Evolutionary conservation across 306 rosid species (phyloP), one percentile per base, ranked within the genome.

Genomic region (Corylus americana): DNA sequence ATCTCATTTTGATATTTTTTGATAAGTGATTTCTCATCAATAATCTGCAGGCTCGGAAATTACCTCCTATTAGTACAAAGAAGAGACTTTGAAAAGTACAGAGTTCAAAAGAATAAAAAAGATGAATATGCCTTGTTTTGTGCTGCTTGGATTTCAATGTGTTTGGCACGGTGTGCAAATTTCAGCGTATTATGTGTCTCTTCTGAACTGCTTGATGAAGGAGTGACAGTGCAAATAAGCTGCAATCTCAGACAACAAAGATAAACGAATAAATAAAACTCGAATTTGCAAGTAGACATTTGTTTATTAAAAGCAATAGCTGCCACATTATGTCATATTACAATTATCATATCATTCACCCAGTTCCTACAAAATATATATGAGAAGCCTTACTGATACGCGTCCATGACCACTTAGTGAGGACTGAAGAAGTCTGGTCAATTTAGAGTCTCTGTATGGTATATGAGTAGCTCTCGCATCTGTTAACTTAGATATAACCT

Each of bases 321-420:
- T 49, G 72, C 75, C 70, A 75, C 69, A 77, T 66, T 47, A 31
- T 31, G 55, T 74, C 64, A 25, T 70, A 37, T 70, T 64, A 61
- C 61, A 48, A 74, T 17, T 55, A 82, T 31, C 13, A 57, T 44
- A 31, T 29, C 74, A 78, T 76, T 55, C 77, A 68, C 62, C 78
- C 64, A 83, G 74, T 70, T 69, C 74, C 67, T 16, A 75, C 22
- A 64, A 77, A 79, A 45, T 48, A 64, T 69, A 67, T 64, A 84
- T 69, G 67, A 55, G 77, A 82, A 87, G 84, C 78, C 97, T 91
- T 90, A 96, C 99, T 88, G 99, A 96, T 77, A 93, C 90, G 77
- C 97, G 98, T 55, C 99, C 99, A 76, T 96, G 97, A 79, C 99
- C 99, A 71, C 99, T 93, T 80, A 96, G 91, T 4, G 99, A 96